Conservation (phyloP, 108 stramenopile species). For the Nitzschia sp. region DNA sequence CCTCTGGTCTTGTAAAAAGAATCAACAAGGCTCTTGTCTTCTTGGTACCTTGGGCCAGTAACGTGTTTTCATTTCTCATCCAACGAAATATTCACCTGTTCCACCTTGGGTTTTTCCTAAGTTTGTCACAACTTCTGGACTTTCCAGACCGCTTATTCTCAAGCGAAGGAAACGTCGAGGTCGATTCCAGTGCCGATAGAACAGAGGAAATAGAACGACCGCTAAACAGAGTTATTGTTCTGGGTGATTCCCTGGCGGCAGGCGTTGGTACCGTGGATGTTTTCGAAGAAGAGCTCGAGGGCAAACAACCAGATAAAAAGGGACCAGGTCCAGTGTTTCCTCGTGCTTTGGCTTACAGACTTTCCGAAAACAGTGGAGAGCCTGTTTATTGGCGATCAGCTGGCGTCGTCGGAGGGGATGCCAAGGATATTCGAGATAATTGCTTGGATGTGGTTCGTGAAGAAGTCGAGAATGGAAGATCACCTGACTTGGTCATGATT, state of each 20-base stretch:
- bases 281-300: slow-evolving; percentile 39
- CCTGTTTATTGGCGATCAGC: slow-evolving; percentile 62
- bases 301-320: slow-evolving; percentile 8
- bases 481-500: slow-evolving; percentile 55
- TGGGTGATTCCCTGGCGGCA: slow-evolving; percentile 66
- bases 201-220: background rate
- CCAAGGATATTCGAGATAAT: slow-evolving; percentile 43
- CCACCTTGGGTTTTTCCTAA: slow-evolving; percentile 53
- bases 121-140: slow-evolving; percentile 38
- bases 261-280: slow-evolving; percentile 51
- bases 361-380: slow-evolving; percentile 36
- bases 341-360: slow-evolving; percentile 45
- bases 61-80: slow-evolving; percentile 41
- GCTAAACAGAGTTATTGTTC: slow-evolving; percentile 42
- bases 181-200: background rate
- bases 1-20: slow-evolving; percentile 21
- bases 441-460: slow-evolving; percentile 51
- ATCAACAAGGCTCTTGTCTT: slow-evolving; percentile 55
- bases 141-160: slow-evolving; percentile 18
- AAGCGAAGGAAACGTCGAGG: slow-evolving; percentile 15
- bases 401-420: slow-evolving; percentile 65
- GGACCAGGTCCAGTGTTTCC: slow-evolving; percentile 60
- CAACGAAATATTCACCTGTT: slow-evolving; percentile 51
- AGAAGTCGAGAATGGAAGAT: slow-evolving; percentile 41
- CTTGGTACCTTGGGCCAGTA: slow-evolving; percentile 46